Base-by-base conservation (phyloP, 352 stramenopile genomes). In the Phytophthora constricta region DNA sequence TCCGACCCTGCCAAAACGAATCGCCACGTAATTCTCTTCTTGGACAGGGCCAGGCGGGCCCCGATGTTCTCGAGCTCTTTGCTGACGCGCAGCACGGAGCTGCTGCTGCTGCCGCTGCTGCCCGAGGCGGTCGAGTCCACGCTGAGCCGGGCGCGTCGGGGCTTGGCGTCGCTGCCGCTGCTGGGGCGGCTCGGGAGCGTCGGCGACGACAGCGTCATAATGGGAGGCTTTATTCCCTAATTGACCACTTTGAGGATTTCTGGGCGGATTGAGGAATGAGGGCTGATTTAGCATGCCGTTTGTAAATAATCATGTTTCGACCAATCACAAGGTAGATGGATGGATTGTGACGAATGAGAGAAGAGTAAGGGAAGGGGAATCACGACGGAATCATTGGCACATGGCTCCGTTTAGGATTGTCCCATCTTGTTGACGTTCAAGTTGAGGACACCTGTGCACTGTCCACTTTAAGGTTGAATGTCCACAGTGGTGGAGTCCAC, bases 21-120 rank as follows among this genome's bases (percentile, higher is more conserved):
- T 52, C 85, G 84, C 87, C 89, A 95, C 19, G 84, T 93, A 28
- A 95, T 74, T 49, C 86, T 80, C 57, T 96, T 95, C 80, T 95
- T 96, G 52, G 86, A 93, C 68, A 89, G 72, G 33, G 89, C 62
- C 20, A 96, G 80, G 45, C 88, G 86, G 27, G 80, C 86, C 37
- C 88, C 88, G 56, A 93, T 93, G 73, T 92, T 96, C 68, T 96
- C 88, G 25, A 91, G 74, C 66, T 94, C 86, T 53, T 74, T 81
- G 14, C 73, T 78, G 42, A 93, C 82, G 48, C 85, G 82, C 17
- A 90, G 74, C 54, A 90, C 81, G n/a, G 65, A 62, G 56, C 62
- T 74, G 51, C 66, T 75, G 46, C 42, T 26, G 33, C 66, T 78
- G 19, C 49, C 53, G 5, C 53, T 41, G 39, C 57, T 57, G 20